These are phyloP conservation scores for Arthrobotrys conoides DNA, from an alignment of 2,329 filamentous ascomycete genomes.

Conservation along the genomic window DNA sequence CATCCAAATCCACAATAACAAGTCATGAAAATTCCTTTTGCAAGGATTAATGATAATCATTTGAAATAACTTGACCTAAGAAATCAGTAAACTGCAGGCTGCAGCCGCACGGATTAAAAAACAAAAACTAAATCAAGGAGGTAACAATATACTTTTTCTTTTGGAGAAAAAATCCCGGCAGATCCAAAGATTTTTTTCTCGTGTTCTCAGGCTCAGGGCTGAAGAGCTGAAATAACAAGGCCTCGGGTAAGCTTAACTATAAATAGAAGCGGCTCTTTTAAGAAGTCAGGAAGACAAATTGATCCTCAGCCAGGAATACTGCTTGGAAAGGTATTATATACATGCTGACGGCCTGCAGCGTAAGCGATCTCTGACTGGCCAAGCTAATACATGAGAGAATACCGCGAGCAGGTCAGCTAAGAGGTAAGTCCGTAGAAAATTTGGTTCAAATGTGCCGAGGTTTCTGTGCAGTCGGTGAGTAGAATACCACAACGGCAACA, in stretches of 20 bases:
- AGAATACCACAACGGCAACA: too few relatives aligned
- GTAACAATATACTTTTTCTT: too few relatives aligned
- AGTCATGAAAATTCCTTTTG: constrained; percentile 39
- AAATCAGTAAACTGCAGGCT: neutral
- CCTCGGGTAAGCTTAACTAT: constrained; percentile 10
- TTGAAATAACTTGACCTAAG: neutral
- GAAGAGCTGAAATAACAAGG: constrained; percentile 1
- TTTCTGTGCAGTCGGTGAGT: too few relatives aligned
- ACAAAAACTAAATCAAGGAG: neutral
- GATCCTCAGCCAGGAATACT: neutral
- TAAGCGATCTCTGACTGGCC: neutral
- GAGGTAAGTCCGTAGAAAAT: too few relatives aligned
- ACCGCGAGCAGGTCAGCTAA: too few relatives aligned
- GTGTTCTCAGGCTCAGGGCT: neutral
- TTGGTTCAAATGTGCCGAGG: too few relatives aligned
- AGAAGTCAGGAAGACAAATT: neutral
- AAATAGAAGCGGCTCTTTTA: constrained; percentile 22
- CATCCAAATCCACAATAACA: constrained; percentile 38
- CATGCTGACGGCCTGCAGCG: constrained; percentile 9
- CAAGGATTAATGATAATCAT: constrained; percentile 24
- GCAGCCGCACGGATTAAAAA: neutral
- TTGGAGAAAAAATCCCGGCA: too few relatives aligned
- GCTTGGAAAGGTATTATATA: neutral
- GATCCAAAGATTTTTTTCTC: neutral
- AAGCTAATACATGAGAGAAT: neutral